These are phyloP conservation scores for Pseudoscleropodium purum DNA, from an alignment of 225 moss, liverwort and hornwort species.

Conservation along the genomic window DNA sequence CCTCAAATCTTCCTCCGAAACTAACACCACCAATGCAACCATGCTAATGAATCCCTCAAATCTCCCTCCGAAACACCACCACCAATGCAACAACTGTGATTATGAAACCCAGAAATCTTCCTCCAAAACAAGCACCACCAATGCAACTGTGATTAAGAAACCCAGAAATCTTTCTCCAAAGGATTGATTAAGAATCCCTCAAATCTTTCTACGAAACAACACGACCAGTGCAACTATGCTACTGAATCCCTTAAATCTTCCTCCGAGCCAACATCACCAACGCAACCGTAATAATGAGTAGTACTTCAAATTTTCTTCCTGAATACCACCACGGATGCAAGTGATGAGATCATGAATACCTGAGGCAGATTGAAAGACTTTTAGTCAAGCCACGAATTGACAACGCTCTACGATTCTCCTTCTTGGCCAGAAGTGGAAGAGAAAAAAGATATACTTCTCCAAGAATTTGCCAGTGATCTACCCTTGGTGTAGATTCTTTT, in stretches of 20 bases:
- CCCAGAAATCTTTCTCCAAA: too few relatives aligned
- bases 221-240: background rate
- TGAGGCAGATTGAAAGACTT: background rate
- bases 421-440: background rate
- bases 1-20: background rate
- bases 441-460: background rate
- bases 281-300: too few relatives aligned
- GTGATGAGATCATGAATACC: background rate
- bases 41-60: background rate
- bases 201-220: too few relatives aligned
- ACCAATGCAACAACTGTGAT: background rate
- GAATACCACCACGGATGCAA: background rate
- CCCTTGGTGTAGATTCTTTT: too few relatives aligned
- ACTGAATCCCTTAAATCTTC: background rate
- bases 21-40: too few relatives aligned
- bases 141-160: background rate
- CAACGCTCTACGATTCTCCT: background rate
- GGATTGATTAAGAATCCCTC: background rate
- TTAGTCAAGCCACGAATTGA: background rate
- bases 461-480: background rate
- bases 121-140: background rate
- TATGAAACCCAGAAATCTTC: background rate
- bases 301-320: too few relatives aligned
- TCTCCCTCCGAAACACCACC: background rate
- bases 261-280: background rate